Evolutionary conservation across 2,329 filamentous ascomycete genomes (phyloP).

Genomic region (Alternaria gaisen): DNA sequence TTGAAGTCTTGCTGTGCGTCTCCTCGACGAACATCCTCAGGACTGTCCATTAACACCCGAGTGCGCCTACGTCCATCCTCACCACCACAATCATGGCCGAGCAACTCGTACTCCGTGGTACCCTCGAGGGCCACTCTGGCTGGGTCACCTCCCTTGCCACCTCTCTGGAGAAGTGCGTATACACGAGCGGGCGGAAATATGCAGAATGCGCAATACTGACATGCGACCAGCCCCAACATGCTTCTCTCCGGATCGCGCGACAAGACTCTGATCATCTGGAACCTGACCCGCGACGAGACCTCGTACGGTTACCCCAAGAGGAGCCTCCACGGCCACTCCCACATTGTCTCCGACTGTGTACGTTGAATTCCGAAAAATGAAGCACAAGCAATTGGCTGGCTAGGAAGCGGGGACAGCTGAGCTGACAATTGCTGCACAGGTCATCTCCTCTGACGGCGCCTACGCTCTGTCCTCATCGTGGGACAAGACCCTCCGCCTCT

Average conservation of each 20-base stretch:
- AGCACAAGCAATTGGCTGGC: slow-evolving; percentile 36
- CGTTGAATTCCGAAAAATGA: slow-evolving; percentile 54
- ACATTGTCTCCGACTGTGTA: slow-evolving; percentile 99
- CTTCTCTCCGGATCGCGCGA: slow-evolving; percentile 96
- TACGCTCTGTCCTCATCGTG: slow-evolving; percentile 98
- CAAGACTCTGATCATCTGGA: slow-evolving; percentile 99
- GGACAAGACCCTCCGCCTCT: slow-evolving; percentile 99
- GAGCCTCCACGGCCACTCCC: slow-evolving; percentile 97
- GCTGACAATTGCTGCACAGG: slow-evolving; percentile 64
- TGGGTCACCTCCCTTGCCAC: slow-evolving; percentile 99
- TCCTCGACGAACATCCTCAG: slow-evolving; percentile 31
- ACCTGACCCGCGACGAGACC: slow-evolving; percentile 97
- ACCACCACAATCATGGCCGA: slow-evolving; percentile 74
- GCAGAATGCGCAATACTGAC: slow-evolving; percentile 44
- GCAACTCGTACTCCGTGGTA: slow-evolving; percentile 95
- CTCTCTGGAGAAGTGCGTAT: slow-evolving; percentile 89
- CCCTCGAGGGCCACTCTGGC: slow-evolving; percentile 98
- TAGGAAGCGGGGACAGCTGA: slow-evolving; percentile 34
- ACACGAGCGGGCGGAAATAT: not conserved
- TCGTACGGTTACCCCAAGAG: slow-evolving; percentile 99
- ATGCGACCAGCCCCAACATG: slow-evolving; percentile 86
- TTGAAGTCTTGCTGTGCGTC: slow-evolving; percentile 17
- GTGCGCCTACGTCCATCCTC: slow-evolving; percentile 44
- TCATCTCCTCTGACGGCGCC: slow-evolving; percentile 99
- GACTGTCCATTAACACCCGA: slow-evolving; percentile 38